Evolutionary conservation across 2,329 filamentous ascomycete species (phyloP).

Genomic region (Falciphora oryzae): DNA sequence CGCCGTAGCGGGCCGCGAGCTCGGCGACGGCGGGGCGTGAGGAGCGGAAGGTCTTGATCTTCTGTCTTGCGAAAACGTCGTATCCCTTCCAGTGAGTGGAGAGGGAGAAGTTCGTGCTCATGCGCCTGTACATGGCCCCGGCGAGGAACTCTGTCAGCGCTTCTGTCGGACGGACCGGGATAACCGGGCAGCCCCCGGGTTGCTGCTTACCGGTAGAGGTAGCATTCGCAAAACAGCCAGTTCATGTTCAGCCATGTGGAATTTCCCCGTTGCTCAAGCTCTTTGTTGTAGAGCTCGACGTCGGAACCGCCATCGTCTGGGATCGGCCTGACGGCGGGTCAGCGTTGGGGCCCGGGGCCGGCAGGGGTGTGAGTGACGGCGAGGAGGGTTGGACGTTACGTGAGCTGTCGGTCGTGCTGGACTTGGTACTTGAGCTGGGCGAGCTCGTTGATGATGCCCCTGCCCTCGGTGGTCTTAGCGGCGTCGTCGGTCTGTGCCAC

Average conservation of each 20-base stretch:
- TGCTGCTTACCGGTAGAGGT: conserved; percentile 66
- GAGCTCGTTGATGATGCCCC: conserved; percentile 74
- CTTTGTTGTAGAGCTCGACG: conserved; percentile 76
- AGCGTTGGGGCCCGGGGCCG: neutral
- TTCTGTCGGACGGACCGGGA: too few species aligned
- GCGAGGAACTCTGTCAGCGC: neutral
- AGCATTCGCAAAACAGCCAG: conserved; percentile 93
- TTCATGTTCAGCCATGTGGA: conserved; percentile 77
- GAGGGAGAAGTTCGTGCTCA: conserved; percentile 70
- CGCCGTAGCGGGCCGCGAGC: conserved; percentile 35
- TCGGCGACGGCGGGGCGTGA: conserved; percentile 64
- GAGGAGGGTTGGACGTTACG: conserved; percentile 38
- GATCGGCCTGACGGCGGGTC: conserved; percentile 50
- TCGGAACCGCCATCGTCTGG: conserved; percentile 72
- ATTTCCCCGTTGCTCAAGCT: conserved; percentile 67
- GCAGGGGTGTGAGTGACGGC: neutral
- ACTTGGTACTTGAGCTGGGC: conserved; percentile 89
- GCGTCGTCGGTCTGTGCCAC: conserved; percentile 53
- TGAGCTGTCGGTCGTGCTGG: conserved; percentile 77
- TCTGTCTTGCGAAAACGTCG: conserved; percentile 85
- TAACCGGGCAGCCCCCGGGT: too few species aligned
- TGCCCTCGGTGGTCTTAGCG: conserved; percentile 71
- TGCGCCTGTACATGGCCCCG: conserved; percentile 45
- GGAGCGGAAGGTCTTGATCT: conserved; percentile 86
- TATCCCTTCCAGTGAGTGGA: conserved; percentile 83